Evolutionary conservation across 441 rosid species (phyloP).

Genomic region (Geranium incanum): DNA sequence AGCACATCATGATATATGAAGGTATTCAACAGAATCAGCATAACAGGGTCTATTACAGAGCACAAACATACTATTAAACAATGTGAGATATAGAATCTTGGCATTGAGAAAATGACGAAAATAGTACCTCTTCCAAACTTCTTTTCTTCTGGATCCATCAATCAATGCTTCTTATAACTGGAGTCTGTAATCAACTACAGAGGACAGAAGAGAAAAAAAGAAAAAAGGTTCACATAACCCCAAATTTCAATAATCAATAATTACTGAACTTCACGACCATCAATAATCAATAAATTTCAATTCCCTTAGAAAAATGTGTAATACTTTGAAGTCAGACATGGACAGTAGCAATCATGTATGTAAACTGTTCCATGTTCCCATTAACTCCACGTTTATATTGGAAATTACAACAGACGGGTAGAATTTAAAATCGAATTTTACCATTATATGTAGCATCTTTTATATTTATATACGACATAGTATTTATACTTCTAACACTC

Average conservation of each 20-base stretch:
- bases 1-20: neutral
- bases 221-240: neutral
- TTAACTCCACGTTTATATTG: neutral
- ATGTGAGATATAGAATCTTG: neutral
- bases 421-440: too few relatives aligned
- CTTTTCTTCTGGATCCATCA: neutral
- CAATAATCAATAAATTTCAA: neutral
- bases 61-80: neutral
- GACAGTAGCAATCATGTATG: neutral
- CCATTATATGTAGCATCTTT: too few relatives aligned
- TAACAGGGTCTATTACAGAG: neutral
- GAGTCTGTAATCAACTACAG: neutral
- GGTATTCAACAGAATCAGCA: neutral
- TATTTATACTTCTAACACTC: too few relatives aligned
- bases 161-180: neutral
- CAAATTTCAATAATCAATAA: too few relatives aligned
- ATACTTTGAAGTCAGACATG: neutral
- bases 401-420: neutral
- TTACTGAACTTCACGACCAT: too few relatives aligned
- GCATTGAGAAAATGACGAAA: neutral
- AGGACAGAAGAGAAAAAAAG: neutral
- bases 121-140: constrained; percentile 3
- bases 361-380: neutral
- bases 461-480: too few relatives aligned
- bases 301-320: neutral